Base-by-base conservation (phyloP, 2,329 filamentous ascomycete genomes). In the Thielaviopsis musarum region DNA sequence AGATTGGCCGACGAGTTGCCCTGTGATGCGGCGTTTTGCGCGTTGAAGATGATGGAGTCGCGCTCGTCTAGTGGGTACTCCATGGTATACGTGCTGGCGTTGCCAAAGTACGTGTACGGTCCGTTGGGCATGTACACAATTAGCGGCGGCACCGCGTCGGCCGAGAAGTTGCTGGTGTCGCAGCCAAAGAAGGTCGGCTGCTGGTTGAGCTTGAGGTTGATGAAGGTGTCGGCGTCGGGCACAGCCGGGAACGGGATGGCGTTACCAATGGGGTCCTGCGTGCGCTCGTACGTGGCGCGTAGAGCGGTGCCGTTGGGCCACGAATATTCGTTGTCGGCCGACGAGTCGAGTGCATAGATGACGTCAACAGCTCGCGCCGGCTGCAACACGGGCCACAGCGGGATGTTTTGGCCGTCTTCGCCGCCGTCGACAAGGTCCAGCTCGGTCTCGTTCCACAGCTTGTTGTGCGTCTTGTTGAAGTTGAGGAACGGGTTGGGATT, bases 41-140 rank as follows among this genome's bases (percentile, higher is more conserved):
- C 91, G 72, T 98, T 97, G 64, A 80, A 70, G 66, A 98, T 89
- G 67, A 95, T 87, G 63, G 78, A 78, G 68, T 95, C 81, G 63
- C 91, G 87, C 72, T 88, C 71, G 0, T 68, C 70, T 65, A 81
- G 71, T 41, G 78, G 75, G 76, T 91, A 88, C 49, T 71, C 70
- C 45, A 82, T 74, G 62, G 82, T 76, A 69, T 87, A 91, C 55
- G 91, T 96, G 1, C 85, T 87, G 6, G 85, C 78, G 74, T 97
- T 97, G 70, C 84, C 87, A 64, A 77, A 72, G 68, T 79, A 80
- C 54, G 84, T 79, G 72, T 94, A 95, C 1, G 90, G 91, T 22
- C 84, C 77, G 68, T 91, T 93, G 62, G 93, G 88, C 53, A 97
- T 70, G 73, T 98, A 98, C 64, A 95, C 87, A 63, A 95, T 74